These are phyloP conservation scores for Harringtonia aguacate DNA, from an alignment of 2,329 filamentous ascomycete species.

Conservation along the genomic window DNA sequence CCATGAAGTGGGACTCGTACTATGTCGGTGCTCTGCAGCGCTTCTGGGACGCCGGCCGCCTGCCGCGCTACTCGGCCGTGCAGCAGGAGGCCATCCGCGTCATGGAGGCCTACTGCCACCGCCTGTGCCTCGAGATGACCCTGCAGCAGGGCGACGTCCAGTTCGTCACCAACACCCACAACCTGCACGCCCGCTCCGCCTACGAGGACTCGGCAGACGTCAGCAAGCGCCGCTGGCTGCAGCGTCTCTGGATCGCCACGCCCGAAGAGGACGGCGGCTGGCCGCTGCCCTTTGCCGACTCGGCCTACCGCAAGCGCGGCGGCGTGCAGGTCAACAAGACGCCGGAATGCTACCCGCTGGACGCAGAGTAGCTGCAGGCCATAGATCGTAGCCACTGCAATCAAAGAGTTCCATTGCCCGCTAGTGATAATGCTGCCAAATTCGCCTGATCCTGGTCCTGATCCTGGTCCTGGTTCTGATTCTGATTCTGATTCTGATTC, in stretches of 20 bases:
- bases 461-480: too few species aligned
- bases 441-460: too few species aligned
- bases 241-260: not conserved
- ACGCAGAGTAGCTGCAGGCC: constrained; percentile 1
- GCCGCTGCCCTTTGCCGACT: constrained; percentile 2
- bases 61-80: not conserved
- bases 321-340: constrained; percentile 1
- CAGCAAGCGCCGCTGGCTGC: not conserved
- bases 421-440: too few species aligned
- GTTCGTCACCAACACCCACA: constrained; percentile 2
- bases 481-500: not conserved
- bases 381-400: too few species aligned
- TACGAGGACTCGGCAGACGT: not conserved
- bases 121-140: not conserved
- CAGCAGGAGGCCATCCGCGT: not conserved
- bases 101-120: not conserved
- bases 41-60: not conserved
- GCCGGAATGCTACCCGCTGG: not conserved
- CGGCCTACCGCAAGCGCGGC: not conserved
- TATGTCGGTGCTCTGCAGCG: not conserved
- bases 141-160: constrained; percentile 1
- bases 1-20: constrained; percentile 3
- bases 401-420: too few species aligned
- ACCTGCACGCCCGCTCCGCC: not conserved
- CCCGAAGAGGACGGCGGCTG: not conserved